Conservation (phyloP, 192 early-diverging fungal species). For the Helicostylum pulchrum region DNA sequence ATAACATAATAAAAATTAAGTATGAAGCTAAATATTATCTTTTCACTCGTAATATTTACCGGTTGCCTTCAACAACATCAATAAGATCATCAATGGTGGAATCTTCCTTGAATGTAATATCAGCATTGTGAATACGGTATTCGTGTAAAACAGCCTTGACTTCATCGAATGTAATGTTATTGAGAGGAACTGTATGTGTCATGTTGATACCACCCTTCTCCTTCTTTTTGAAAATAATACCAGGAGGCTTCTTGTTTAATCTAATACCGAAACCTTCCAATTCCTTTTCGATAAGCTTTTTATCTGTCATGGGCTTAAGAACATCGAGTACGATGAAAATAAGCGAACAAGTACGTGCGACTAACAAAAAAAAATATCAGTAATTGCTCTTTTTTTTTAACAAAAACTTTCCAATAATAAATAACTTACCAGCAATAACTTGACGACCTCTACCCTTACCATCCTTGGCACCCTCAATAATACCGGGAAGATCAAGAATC, state of each 20-base stretch:
- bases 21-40: neutral
- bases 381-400: neutral
- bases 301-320: conserved; percentile 93
- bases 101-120: conserved; percentile 90
- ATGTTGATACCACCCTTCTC: conserved; percentile 97
- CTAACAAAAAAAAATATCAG: conserved; percentile 33
- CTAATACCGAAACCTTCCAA: conserved; percentile 97
- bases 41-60: conserved; percentile 15
- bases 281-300: conserved; percentile 93
- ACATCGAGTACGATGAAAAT: conserved; percentile 98
- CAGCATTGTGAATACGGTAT: conserved; percentile 96
- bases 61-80: conserved; percentile 83
- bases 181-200: conserved; percentile 89
- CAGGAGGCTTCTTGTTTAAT: conserved; percentile 94
- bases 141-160: conserved; percentile 94
- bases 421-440: conserved; percentile 34
- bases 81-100: conserved; percentile 94
- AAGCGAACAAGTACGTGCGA: conserved; percentile 95
- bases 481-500: conserved; percentile 97
- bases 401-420: conserved; percentile 30
- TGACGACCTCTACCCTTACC: conserved; percentile 96
- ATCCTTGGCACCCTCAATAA: conserved; percentile 98
- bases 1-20: conserved; percentile 13
- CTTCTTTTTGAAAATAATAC: conserved; percentile 95
- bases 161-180: conserved; percentile 81